Percentiles rank a stretch among this genome's conserved stretches.
Evolutionary conservation across 495 filamentous ascomycete genomes (phyloP).

Genomic region (Pseudevernia furfuracea): DNA sequence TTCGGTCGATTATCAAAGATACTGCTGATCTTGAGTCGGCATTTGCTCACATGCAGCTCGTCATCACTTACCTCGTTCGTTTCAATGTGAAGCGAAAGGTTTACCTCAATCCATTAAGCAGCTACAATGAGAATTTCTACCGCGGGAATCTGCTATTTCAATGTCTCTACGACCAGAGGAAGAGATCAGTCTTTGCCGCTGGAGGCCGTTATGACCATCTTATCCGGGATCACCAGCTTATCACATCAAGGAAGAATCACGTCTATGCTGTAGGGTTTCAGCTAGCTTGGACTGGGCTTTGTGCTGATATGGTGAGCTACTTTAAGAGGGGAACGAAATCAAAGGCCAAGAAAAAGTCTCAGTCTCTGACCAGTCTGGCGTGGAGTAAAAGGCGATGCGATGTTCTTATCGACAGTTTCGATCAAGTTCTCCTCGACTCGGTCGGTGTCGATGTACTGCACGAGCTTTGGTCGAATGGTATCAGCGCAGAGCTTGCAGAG

Average conservation of each 20-base stretch:
- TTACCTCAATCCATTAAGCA: conserved; percentile 78
- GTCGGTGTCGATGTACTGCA: conserved; percentile 66
- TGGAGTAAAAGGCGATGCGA: conserved; percentile 52
- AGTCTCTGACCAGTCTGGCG: conserved; percentile 30
- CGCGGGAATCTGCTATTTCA: conserved; percentile 81
- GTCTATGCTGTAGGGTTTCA: conserved; percentile 84
- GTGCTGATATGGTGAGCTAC: conserved; percentile 56
- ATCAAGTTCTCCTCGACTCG: conserved; percentile 65
- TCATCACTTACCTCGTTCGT: conserved; percentile 65
- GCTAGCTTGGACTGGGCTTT: conserved; percentile 76
- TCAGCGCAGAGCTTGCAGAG: conserved; percentile 87
- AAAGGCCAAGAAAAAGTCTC: conserved; percentile 60
- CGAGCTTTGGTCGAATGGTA: conserved; percentile 72
- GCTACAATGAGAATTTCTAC: conserved; percentile 90
- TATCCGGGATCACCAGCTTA: conserved; percentile 62
- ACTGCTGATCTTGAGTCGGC: conserved; percentile 60
- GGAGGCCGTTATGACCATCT: conserved; percentile 88
- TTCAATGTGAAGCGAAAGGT: conserved; percentile 70
- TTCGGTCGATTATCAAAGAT: conserved; percentile 38
- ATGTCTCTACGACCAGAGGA: conserved; percentile 82
- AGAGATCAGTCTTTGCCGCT: conserved; percentile 79
- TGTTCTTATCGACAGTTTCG: conserved; percentile 81
- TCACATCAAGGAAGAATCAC: conserved; percentile 37
- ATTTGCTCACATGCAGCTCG: conserved; percentile 68
- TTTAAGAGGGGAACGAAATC: conserved; percentile 53